These are phyloP conservation scores for Rhizopus delemar DNA, from an alignment of 371 early-diverging fungal species.

Conservation along the genomic window DNA sequence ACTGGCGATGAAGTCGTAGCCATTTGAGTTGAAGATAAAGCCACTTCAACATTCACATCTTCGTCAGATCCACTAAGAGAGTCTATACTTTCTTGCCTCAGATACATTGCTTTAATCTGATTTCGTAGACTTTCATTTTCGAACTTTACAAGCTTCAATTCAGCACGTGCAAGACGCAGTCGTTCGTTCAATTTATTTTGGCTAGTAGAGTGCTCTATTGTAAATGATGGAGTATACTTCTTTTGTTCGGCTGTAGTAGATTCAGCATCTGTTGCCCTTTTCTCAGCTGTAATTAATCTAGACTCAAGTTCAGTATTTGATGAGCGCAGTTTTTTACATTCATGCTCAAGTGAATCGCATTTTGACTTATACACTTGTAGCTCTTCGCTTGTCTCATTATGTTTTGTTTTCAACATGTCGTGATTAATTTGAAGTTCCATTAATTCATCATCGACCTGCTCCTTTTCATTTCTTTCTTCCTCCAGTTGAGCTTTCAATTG, in stretches of 20 bases:
- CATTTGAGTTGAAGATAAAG: too few species aligned
- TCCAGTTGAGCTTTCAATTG: neutral
- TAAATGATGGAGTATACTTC: too few species aligned
- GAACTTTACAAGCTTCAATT: neutral
- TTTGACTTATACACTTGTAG: neutral
- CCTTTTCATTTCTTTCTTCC: neutral
- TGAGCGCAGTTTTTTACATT: neutral
- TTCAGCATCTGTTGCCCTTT: neutral
- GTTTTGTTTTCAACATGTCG: neutral
- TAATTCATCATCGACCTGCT: neutral
- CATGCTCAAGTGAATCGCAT: neutral
- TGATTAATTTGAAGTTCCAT: conserved; percentile 3
- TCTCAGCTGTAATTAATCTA: neutral
- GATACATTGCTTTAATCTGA: neutral
- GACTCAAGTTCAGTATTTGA: neutral
- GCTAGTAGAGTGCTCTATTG: neutral
- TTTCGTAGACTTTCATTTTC: neutral
- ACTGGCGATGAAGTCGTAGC: too few species aligned
- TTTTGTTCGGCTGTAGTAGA: neutral
- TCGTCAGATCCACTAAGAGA: neutral
- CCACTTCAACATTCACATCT: neutral
- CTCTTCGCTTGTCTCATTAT: neutral
- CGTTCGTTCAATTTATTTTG: neutral
- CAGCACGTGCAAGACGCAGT: neutral
- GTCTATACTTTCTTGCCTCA: neutral